Percentiles rank a stretch among this genome's conserved stretches.
Conservation (phyloP, 495 filamentous ascomycete species). For the Poronia punctata region DNA sequence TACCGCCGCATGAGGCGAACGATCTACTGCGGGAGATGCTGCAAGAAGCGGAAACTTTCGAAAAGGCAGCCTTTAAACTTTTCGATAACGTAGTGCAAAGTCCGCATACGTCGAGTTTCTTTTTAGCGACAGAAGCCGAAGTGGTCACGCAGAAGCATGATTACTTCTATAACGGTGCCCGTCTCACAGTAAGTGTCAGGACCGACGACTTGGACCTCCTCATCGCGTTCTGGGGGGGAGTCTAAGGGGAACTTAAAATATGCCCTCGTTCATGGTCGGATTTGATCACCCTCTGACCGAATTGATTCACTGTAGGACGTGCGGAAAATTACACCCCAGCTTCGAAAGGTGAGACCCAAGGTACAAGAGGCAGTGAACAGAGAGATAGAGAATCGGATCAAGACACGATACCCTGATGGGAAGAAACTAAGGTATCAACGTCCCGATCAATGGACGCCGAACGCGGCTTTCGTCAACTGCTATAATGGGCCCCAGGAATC, state of each 20-base stretch:
- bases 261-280: too few relatives aligned
- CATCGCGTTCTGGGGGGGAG: too few relatives aligned
- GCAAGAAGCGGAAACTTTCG: conserved; percentile 66
- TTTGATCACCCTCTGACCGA: too few relatives aligned
- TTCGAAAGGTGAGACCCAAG: conserved; percentile 54
- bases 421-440: conserved; percentile 75
- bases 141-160: conserved; percentile 59
- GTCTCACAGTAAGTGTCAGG: conserved; percentile 43
- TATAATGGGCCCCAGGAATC: conserved; percentile 72
- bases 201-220: too few relatives aligned
- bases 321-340: conserved; percentile 61
- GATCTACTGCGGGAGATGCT: conserved; percentile 69
- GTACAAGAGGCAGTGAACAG: conserved; percentile 70
- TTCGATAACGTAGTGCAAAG: conserved; percentile 79
- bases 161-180: conserved; percentile 77
- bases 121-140: conserved; percentile 63
- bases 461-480: conserved; percentile 90
- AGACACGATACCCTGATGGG: conserved; percentile 48
- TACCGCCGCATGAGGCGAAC: conserved; percentile 63
- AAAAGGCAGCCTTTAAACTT: conserved; percentile 67
- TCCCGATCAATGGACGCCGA: conserved; percentile 66
- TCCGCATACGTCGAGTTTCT: conserved; percentile 76
- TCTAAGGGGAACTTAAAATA: too few relatives aligned
- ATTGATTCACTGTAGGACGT: conserved; percentile 50
- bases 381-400: conserved; percentile 61